Evolutionary conservation across 1,284 basidiomycete species (phyloP).

Genomic region (Gymnopus androsaceus): DNA sequence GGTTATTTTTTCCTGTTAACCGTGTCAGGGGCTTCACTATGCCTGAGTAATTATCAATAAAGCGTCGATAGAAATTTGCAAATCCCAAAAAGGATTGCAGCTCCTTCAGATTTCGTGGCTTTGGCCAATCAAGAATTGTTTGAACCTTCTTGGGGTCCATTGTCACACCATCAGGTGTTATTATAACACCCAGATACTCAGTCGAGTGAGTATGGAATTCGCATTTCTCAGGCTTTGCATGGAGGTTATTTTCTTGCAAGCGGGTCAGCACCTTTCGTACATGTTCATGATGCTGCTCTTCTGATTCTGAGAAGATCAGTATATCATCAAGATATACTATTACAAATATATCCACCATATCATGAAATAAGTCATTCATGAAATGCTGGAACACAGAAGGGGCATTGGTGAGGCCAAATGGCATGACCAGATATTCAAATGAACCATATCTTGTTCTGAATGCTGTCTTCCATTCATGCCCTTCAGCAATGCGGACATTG

Average conservation of each 20-base stretch:
- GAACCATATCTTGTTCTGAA: not conserved
- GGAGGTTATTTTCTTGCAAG: too few relatives aligned
- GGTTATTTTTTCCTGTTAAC: not conserved
- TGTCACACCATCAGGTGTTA: not conserved
- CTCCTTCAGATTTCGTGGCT: conserved; percentile 7
- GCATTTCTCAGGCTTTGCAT: too few relatives aligned
- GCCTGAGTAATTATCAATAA: conserved; percentile 13
- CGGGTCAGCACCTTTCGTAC: too few relatives aligned
- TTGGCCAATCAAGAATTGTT: conserved; percentile 13
- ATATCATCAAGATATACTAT: too few relatives aligned
- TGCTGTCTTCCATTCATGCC: conserved; percentile 4
- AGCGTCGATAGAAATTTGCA: conserved; percentile 13
- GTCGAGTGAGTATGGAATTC: conserved; percentile 28
- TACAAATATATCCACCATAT: too few relatives aligned
- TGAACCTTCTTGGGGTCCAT: conserved; percentile 13
- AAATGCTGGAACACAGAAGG: conserved; percentile 28
- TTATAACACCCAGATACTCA: conserved; percentile 1
- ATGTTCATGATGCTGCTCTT: too few relatives aligned
- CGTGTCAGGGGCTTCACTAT: not conserved
- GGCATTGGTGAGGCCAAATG: not conserved
- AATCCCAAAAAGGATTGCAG: conserved; percentile 18
- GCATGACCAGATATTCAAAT: not conserved
- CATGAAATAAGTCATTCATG: too few relatives aligned
- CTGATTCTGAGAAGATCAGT: too few relatives aligned
- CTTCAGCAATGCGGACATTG: not conserved